phyloP scores from a whole-genome alignment of 495 filamentous ascomycete genomes.

The Penicillium crystallinum region DNA sequence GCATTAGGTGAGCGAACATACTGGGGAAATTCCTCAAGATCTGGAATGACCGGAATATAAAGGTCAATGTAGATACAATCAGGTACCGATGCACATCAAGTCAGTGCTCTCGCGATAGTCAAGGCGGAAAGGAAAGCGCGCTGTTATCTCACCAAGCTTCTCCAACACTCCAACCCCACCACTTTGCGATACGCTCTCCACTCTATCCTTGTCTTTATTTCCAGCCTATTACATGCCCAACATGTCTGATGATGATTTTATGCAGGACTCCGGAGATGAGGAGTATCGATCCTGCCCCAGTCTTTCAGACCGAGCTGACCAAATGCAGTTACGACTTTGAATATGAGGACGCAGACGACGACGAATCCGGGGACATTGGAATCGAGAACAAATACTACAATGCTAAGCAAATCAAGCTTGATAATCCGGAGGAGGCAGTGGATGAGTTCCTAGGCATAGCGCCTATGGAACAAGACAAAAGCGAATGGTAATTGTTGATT shows the following conservation, averaged over 20 bases:
- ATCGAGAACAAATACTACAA: conserved; percentile 99
- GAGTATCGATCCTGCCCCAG: conserved; percentile 41
- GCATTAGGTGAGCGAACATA: too few species aligned
- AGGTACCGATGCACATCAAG: not conserved
- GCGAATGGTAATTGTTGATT: conserved; percentile 64
- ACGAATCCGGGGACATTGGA: conserved; percentile 81
- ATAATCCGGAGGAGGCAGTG: conserved; percentile 81
- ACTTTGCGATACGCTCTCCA: not conserved
- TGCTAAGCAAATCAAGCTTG: conserved; percentile 91
- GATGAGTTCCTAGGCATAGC: conserved; percentile 87
- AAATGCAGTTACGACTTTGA: conserved; percentile 85
- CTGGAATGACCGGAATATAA: too few species aligned
- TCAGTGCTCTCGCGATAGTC: not conserved
- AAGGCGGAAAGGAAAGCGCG: conserved; percentile 2
- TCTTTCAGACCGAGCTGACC: conserved; percentile 13
- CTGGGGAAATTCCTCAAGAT: too few species aligned
- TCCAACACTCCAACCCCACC: conserved; percentile 14
- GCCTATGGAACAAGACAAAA: conserved; percentile 79
- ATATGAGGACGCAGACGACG: conserved; percentile 88
- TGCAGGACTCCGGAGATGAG: conserved; percentile 95
- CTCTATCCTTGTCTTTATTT: not conserved
- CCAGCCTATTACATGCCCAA: conserved; percentile 5
- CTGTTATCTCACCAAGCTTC: conserved; percentile 14
- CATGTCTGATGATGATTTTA: conserved; percentile 98
- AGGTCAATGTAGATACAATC: not conserved